Conservation (phyloP, 2,329 filamentous ascomycete species). For the Penicillium paneum region DNA sequence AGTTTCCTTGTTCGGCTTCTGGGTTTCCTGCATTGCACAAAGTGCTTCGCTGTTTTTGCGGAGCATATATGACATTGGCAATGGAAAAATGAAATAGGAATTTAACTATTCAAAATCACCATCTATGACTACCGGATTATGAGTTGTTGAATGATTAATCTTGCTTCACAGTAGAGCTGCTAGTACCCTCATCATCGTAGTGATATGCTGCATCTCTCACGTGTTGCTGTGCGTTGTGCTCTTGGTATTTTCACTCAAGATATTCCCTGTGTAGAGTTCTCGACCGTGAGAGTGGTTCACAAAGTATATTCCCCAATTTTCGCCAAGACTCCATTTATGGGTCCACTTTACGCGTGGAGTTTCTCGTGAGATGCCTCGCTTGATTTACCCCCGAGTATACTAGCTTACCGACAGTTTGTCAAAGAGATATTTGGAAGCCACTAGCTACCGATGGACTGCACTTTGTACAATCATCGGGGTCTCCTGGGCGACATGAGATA, state of each 20-base stretch:
- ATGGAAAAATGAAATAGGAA: constrained; percentile 45
- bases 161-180: constrained; percentile 2
- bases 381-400: not conserved
- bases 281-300: not conserved
- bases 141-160: constrained; percentile 20
- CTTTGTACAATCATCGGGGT: not conserved
- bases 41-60: constrained; percentile 31
- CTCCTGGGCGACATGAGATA: not conserved
- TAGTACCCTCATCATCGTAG: not conserved
- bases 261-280: not conserved
- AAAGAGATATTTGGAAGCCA: not conserved
- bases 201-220: not conserved
- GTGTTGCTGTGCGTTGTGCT: not conserved
- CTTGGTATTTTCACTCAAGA: not conserved
- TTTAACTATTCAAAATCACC: constrained; percentile 39
- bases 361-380: not conserved
- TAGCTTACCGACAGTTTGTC: not conserved
- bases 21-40: constrained; percentile 42
- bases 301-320: not conserved
- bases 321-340: not conserved
- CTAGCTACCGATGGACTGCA: not conserved
- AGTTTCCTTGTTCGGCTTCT: constrained; percentile 44
- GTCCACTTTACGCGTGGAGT: not conserved
- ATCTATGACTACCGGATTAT: constrained; percentile 35
- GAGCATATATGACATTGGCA: constrained; percentile 40